phyloP scores from a whole-genome alignment of 495 filamentous ascomycete species.

The Paragyromitra xinjiangensis region DNA sequence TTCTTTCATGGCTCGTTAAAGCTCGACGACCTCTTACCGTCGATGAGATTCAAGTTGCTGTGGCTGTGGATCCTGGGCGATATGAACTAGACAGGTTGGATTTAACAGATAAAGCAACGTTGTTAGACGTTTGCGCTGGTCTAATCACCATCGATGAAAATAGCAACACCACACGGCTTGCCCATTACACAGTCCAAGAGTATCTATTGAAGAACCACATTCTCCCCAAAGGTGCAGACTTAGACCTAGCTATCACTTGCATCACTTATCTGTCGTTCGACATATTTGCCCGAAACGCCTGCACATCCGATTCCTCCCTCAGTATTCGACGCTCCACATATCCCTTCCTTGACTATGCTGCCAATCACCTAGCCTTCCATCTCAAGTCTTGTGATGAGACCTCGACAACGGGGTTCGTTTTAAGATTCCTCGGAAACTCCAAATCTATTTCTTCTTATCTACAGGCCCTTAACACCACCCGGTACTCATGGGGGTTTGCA shows the following conservation, averaged over 20 bases:
- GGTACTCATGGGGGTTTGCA: background rate
- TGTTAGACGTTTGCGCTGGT: conserved; percentile 9
- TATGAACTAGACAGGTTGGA: conserved; percentile 18
- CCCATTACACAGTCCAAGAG: conserved; percentile 22
- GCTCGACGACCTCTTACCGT: conserved; percentile 15
- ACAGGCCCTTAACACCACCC: background rate
- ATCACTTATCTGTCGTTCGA: conserved; percentile 19
- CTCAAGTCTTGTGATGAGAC: conserved; percentile 1
- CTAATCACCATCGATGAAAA: conserved; percentile 6
- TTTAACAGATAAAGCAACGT: background rate
- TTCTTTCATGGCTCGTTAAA: conserved; percentile 26
- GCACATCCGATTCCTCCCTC: background rate
- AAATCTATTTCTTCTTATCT: background rate
- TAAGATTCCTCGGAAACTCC: background rate
- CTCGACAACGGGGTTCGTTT: background rate
- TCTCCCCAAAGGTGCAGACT: background rate
- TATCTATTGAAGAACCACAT: background rate
- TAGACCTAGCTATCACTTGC: background rate
- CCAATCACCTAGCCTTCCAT: background rate
- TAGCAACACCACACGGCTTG: background rate
- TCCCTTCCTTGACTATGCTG: conserved; percentile 4
- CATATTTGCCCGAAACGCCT: background rate
- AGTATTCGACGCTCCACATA: background rate
- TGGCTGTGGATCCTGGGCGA: conserved; percentile 11
- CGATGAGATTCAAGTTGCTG: conserved; percentile 6